Percentiles rank a stretch among this genome's conserved stretches.
These are phyloP conservation scores for Leccinum incarnatum DNA, from an alignment of 768 basidiomycete species.

Conservation along the genomic window DNA sequence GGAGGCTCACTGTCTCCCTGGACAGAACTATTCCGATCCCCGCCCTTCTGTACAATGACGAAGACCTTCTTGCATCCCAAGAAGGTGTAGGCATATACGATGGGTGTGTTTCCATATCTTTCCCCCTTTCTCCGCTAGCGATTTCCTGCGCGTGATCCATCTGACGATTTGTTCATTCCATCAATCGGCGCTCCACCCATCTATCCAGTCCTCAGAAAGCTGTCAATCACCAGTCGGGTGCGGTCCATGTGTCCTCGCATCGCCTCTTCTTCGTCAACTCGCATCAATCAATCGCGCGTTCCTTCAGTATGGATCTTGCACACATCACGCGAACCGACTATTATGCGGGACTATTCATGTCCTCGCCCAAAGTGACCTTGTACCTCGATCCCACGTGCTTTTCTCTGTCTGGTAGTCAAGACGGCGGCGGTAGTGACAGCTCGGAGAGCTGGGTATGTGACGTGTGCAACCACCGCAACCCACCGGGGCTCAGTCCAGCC, in stretches of 20 bases:
- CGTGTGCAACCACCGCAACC: slow-evolving; percentile 85
- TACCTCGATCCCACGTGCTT: slow-evolving; percentile 44
- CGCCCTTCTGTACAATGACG: slow-evolving; percentile 78
- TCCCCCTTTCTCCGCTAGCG: slow-evolving; percentile 4
- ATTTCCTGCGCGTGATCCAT: slow-evolving; percentile 20
- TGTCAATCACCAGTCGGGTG: slow-evolving; percentile 72
- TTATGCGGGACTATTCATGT: slow-evolving; percentile 88
- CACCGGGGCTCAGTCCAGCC: slow-evolving; percentile 68
- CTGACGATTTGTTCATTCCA: slow-evolving; percentile 18
- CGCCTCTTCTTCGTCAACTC: slow-evolving; percentile 79
- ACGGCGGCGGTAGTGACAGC: slow-evolving; percentile 28
- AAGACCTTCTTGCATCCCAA: slow-evolving; percentile 69
- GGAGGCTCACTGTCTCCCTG: slow-evolving; percentile 51
- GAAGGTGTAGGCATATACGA: slow-evolving; percentile 89
- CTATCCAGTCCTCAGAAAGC: slow-evolving; percentile 72
- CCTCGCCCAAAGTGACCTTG: slow-evolving; percentile 85
- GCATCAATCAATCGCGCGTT: slow-evolving; percentile 46
- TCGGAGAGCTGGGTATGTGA: slow-evolving; percentile 77
- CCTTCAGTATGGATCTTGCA: slow-evolving; percentile 66
- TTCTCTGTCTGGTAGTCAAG: slow-evolving; percentile 27
- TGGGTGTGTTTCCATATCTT: slow-evolving; percentile 53
- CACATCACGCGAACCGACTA: slow-evolving; percentile 75
- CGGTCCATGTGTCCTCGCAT: slow-evolving; percentile 72
- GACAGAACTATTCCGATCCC: slow-evolving; percentile 79
- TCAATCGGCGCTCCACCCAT: slow-evolving; percentile 30